These are phyloP conservation scores for Mediolabrus comicus DNA, from an alignment of 108 stramenopile species.

Conservation along the genomic window DNA sequence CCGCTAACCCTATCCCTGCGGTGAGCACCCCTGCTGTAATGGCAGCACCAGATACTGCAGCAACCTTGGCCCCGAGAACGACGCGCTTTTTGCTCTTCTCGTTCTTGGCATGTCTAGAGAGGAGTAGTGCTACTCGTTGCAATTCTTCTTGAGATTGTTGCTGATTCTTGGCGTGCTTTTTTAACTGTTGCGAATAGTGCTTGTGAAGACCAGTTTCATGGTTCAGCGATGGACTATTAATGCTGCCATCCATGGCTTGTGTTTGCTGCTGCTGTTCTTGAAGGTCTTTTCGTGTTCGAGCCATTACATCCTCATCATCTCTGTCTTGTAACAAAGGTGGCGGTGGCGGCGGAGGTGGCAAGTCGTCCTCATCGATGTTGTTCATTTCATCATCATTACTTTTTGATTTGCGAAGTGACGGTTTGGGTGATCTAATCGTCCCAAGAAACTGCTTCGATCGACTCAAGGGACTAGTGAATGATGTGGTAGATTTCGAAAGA, in stretches of 20 bases:
- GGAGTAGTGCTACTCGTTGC: constrained; percentile 19
- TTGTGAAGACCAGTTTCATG: constrained; percentile 39
- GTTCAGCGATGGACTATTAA: not conserved
- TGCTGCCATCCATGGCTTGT: not conserved
- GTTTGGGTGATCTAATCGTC: constrained; percentile 8
- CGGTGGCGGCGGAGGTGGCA: too few relatives aligned
- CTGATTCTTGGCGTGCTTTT: constrained; percentile 38
- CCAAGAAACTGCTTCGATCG: constrained; percentile 17
- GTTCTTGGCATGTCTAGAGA: constrained; percentile 22
- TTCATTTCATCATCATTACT: too few relatives aligned
- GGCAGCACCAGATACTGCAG: constrained; percentile 72
- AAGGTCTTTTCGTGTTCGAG: too few relatives aligned
- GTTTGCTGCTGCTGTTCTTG: not conserved
- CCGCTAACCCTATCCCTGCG: constrained; percentile 77
- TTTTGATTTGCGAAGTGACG: constrained; percentile 13
- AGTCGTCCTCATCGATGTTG: too few relatives aligned
- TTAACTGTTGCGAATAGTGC: constrained; percentile 44
- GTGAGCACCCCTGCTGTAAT: constrained; percentile 76
- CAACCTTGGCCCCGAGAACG: constrained; percentile 67
- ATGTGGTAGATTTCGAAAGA: not conserved
- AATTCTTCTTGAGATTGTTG: constrained; percentile 38
- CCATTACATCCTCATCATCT: too few relatives aligned
- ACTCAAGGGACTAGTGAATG: not conserved
- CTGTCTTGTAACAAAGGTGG: too few relatives aligned
- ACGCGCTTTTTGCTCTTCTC: constrained; percentile 54